phyloP scores from a whole-genome alignment of 2,329 filamentous ascomycete genomes.

The Nectriaceae sp. region DNA sequence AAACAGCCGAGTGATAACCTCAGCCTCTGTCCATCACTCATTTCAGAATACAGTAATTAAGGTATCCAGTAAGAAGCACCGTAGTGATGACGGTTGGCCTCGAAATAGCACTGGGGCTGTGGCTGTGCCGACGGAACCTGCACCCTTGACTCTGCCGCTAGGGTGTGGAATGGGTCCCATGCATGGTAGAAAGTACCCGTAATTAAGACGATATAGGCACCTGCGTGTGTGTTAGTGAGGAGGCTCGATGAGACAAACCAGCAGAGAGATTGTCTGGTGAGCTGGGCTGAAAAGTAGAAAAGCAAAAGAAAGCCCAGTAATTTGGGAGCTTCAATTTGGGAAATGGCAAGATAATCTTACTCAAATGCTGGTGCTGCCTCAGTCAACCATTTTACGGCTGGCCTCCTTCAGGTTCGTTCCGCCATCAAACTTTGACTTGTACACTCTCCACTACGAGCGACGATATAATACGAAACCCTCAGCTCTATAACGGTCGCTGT shows the following conservation, averaged over 20 bases:
- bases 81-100: not conserved
- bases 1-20: no score
- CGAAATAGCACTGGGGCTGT: conserved; percentile 26
- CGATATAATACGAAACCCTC: not conserved
- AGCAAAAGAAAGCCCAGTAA: not conserved
- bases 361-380: not conserved
- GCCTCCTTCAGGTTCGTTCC: no score
- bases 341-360: no score
- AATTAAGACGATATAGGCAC: not conserved
- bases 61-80: no score
- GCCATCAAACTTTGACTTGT: no score
- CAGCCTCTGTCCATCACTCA: no score
- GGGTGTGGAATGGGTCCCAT: not conserved
- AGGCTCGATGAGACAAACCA: not conserved
- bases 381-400: not conserved
- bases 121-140: conserved; percentile 20
- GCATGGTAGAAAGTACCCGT: not conserved
- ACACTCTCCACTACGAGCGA: not conserved
- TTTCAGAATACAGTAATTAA: no score
- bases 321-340: no score
- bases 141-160: not conserved
- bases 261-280: not conserved
- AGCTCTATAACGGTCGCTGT: not conserved
- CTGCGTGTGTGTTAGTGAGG: no score
- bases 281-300: not conserved